Base-by-base conservation (phyloP, 257 asterid genomes). In the Anisodus tanguticus region DNA sequence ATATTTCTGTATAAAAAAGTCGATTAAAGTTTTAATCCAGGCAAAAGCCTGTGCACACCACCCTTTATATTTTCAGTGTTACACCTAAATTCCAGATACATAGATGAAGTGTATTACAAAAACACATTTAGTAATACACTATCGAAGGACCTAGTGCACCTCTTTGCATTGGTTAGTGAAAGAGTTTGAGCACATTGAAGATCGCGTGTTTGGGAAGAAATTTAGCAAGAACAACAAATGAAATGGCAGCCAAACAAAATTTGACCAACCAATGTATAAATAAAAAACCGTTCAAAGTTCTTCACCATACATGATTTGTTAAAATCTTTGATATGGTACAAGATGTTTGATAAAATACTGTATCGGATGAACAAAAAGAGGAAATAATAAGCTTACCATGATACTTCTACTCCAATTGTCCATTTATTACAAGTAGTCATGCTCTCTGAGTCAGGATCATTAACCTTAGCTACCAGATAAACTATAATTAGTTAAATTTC, bases 361-460 rank as follows among this genome's bases (percentile, higher is more conserved):
- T 54, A 54, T 54, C 16, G 11, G 59, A 54, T 54, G 59, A 54
- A 64, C 54, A 37, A 19, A 31, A 82, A 49, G 66, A 66, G 9
- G 78, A 80, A 3, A 67, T 6, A 15, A 47, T 12, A 67, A 62
- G 86, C 97, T 89, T 89, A 95, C 97, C 53, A 82, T 83, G 83
- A 85, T 86, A 63, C 91, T 90, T 70, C 82, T 85, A 66, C 89
- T 90, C 88, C 67, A 85, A 89, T 88, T 60, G 78, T 86, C 94
- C 94, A 93, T 79, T 69, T 84, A 82, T 93, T 95, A 76, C 89
- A 87, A 76, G 92, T 19, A 70, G 74, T 86, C 6, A 63, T 82
- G 79, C 80, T 86, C 82, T 90, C 90, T 1, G 90, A 54, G 72
- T 94, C 97, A 4, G 98, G 98, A 88, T 93, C 97, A 67, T 83